A percentile compares a stretch with the other conserved stretches of the same genome.
These are phyloP conservation scores for Neophaeococcomyces aloes DNA, from an alignment of 2,329 filamentous ascomycete genomes.

Conservation along the genomic window DNA sequence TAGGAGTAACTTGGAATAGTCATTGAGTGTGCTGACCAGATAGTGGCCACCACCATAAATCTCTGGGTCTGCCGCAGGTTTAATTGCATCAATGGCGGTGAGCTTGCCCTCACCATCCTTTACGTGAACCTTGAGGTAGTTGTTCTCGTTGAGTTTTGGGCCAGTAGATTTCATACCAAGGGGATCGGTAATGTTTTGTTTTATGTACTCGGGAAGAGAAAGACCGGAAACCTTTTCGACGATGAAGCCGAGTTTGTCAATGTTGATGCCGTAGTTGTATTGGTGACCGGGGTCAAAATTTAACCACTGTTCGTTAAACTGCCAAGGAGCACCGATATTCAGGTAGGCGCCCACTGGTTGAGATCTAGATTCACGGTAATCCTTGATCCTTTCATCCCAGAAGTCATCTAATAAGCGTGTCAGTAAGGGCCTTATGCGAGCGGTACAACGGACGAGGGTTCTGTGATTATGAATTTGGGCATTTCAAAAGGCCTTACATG, in stretches of 20 bases:
- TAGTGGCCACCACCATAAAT: conserved; percentile 14
- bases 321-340: not conserved
- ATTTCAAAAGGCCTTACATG: too few species aligned
- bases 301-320: conserved; percentile 9
- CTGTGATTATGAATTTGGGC: too few species aligned
- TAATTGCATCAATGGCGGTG: not conserved
- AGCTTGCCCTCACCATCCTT: conserved; percentile 4
- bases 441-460: too few species aligned
- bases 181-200: conserved; percentile 37
- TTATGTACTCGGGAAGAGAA: conserved; percentile 37
- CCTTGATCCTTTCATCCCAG: conserved; percentile 8
- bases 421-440: too few species aligned
- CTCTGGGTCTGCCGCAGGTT: conserved; percentile 3
- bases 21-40: conserved; percentile 15
- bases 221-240: conserved; percentile 36
- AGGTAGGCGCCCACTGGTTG: conserved; percentile 8
- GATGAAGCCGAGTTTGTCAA: conserved; percentile 42
- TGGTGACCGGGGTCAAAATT: conserved; percentile 14
- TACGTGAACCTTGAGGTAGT: conserved; percentile 1
- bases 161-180: conserved; percentile 28
- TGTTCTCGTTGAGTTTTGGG: conserved; percentile 4
- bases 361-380: conserved; percentile 10
- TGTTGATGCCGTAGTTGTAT: conserved; percentile 25
- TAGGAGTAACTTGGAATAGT: conserved; percentile 15
- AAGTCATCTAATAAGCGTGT: too few species aligned